Conservation (phyloP, 2,329 filamentous ascomycete genomes). For the Fusarium phyllophilum region DNA sequence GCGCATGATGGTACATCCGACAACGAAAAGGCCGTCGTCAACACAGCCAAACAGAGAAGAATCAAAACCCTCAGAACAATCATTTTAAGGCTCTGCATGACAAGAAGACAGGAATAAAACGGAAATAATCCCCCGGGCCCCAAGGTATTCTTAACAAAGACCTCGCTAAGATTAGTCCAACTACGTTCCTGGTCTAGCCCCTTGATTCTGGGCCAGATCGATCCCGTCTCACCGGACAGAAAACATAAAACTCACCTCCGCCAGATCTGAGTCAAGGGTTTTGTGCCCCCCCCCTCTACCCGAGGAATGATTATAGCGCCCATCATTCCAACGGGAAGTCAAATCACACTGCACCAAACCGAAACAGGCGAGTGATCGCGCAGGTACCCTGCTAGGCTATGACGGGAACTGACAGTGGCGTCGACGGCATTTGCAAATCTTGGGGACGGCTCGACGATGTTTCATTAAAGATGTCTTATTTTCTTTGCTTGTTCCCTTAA, state of each 20-base stretch:
- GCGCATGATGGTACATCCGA: not conserved
- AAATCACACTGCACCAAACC: not conserved
- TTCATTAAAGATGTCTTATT: not conserved
- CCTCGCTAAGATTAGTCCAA: not conserved
- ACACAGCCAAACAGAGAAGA: not conserved
- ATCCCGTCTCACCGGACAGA: not conserved
- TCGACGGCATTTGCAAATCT: not conserved
- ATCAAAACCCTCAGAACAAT: fast-evolving
- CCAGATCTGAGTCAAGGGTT: fast-evolving
- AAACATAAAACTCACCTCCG: not conserved
- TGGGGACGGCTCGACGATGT: not conserved
- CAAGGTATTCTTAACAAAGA: not conserved
- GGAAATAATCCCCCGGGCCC: not conserved
- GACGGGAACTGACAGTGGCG: not conserved
- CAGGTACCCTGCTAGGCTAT: not conserved
- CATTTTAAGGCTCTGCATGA: not conserved
- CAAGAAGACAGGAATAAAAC: not conserved
- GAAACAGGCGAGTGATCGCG: not conserved
- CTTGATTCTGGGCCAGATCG: not conserved
- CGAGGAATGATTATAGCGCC: not conserved
- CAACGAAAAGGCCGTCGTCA: not conserved
- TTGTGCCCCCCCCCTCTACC: fast-evolving
- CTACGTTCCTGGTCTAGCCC: not conserved
- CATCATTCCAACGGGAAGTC: not conserved
- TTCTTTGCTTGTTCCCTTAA: not conserved